Evolutionary conservation across 768 basidiomycete species (phyloP), one percentile per base, ranked within the genome.

Genomic region (Gloeostereum incarnatum): DNA sequence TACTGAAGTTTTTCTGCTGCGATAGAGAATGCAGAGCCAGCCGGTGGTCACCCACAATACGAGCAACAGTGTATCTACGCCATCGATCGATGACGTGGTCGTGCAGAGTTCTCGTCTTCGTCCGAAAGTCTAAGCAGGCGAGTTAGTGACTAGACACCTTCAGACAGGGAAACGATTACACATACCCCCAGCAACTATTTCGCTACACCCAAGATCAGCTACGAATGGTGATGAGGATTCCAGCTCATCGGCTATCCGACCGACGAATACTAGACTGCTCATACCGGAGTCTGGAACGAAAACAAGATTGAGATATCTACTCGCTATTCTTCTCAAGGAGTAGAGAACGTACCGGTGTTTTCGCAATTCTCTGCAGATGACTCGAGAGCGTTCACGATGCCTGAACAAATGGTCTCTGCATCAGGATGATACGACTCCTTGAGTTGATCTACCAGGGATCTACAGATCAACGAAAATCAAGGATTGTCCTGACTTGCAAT

Each of bases 81-180:
- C 84, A 84, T 32, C 59, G 62, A 41, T 66, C 58, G 42, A 78
- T 57, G 8, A 73, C 64, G 18, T 52, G 59, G 32, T 68, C 55
- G 44, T 73, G 68, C 5, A 81, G 49, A 2, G 49, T 50, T 20
- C 53, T 45, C 29, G 68, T 53, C 25, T 63, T 57, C 24, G 57
- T 50, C 43, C 63, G 66, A 52, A 83, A 79, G 25, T 60, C 83
- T 83, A 31, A 38, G 20, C 16, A 34, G 22, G 6, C 42, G 18
- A 11, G 25, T 42, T 30, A 41, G 18, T 25, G 20, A 24, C 38
- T 24, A 17, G 32, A 27, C 18, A 48, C 27, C 25, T 20, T 5
- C 2, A 30, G 9, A 38, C 5, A 45, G 23, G 25, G 44, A 18
- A 21, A 27, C 25, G 8, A 30, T 9, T 33, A 17, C 14, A 48